Percentiles rank a stretch among this genome's conserved stretches.
These are phyloP conservation scores for Paecilomyces niveus DNA, from an alignment of 2,329 filamentous ascomycete genomes.

Conservation along the genomic window DNA sequence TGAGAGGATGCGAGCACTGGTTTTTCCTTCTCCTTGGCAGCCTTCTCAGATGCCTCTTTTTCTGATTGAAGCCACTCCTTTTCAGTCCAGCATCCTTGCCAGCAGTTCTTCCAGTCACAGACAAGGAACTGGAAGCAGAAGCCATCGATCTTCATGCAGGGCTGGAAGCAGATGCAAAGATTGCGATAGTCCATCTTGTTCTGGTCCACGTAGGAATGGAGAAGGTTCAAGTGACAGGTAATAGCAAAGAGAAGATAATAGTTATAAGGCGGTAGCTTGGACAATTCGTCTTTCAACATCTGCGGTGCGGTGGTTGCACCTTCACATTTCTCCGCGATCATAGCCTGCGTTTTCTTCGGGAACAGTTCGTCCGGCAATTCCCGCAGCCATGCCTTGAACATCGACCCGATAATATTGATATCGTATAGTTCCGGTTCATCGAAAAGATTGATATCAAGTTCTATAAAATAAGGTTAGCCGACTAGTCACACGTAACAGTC, in stretches of 20 bases:
- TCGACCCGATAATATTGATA: slow-evolving; percentile 91
- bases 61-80: slow-evolving; percentile 64
- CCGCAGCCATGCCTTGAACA: slow-evolving; percentile 94
- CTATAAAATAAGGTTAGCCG: slow-evolving; percentile 37
- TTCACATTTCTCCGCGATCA: slow-evolving; percentile 70
- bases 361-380: slow-evolving; percentile 93
- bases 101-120: slow-evolving; percentile 92
- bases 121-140: slow-evolving; percentile 95
- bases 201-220: slow-evolving; percentile 85
- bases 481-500: background rate
- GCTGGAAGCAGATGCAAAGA: slow-evolving; percentile 93
- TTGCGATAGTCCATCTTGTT: slow-evolving; percentile 99
- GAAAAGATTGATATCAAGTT: slow-evolving; percentile 84
- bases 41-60: slow-evolving; percentile 29
- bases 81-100: slow-evolving; percentile 93
- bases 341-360: slow-evolving; percentile 73
- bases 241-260: slow-evolving; percentile 97
- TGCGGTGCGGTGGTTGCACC: slow-evolving; percentile 76
- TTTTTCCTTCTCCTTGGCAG: slow-evolving; percentile 19
- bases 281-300: slow-evolving; percentile 81
- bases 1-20: slow-evolving; percentile 10
- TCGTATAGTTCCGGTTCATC: slow-evolving; percentile 83
- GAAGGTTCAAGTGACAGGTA: slow-evolving; percentile 86
- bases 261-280: slow-evolving; percentile 90
- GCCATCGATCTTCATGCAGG: slow-evolving; percentile 90